Evolutionary conservation across 1,284 basidiomycete genomes (phyloP).

Genomic region (Boletus nobilissimus): DNA sequence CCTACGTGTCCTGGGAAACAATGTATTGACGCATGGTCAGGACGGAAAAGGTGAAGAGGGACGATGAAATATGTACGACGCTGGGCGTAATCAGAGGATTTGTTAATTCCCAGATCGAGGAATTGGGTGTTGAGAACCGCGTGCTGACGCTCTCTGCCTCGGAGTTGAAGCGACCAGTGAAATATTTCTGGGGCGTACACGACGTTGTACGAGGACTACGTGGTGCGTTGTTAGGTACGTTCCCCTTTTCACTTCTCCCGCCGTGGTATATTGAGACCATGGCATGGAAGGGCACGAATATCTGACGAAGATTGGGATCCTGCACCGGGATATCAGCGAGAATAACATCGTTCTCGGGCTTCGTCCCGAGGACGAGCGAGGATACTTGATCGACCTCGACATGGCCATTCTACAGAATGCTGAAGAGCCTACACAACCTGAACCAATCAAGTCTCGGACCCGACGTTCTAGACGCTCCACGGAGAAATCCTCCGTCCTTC

Average conservation of each 20-base stretch:
- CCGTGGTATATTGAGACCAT: neutral
- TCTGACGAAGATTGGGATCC: constrained; percentile 22
- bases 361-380: constrained; percentile 23
- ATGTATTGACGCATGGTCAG: neutral
- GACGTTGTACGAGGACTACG: constrained; percentile 28
- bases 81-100: constrained; percentile 15
- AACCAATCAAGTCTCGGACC: neutral
- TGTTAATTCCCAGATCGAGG: neutral
- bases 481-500: neutral
- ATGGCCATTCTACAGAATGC: constrained; percentile 19
- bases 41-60: neutral
- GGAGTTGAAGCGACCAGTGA: constrained; percentile 13
- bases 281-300: constrained; percentile 27
- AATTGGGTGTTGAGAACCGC: neutral
- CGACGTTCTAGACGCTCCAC: too few species aligned
- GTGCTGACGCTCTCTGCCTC: neutral
- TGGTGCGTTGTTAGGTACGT: constrained; percentile 26
- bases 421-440: neutral
- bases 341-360: constrained; percentile 33
- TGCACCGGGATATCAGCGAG: constrained; percentile 37
- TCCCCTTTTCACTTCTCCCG: too few species aligned
- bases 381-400: constrained; percentile 23
- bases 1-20: fast-evolving
- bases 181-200: constrained; percentile 35
- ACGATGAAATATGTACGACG: constrained; percentile 10